Percentiles rank a stretch among this genome's conserved stretches.
Conservation (phyloP, 108 stramenopile species). For the Skeletonema menzelii region DNA sequence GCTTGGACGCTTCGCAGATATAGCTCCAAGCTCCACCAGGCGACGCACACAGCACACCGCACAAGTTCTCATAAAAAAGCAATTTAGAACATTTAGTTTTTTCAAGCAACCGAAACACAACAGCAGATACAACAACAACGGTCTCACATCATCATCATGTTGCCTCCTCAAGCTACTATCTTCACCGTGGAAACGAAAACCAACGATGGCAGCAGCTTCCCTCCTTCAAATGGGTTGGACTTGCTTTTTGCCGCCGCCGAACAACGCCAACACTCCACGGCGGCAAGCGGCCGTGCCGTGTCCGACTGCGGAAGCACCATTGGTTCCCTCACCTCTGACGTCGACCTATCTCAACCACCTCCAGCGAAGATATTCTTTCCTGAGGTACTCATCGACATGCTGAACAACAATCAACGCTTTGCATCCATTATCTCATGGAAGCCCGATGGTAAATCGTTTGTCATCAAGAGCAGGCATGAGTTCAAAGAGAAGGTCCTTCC, state of each 20-base stretch:
- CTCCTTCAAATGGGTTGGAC: not conserved
- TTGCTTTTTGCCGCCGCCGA: not conserved
- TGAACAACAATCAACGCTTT: conserved; percentile 6
- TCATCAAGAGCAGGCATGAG: conserved; percentile 66
- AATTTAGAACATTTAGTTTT: no score
- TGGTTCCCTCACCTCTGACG: not conserved
- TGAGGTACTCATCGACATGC: not conserved
- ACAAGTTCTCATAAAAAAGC: no score
- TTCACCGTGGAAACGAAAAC: not conserved
- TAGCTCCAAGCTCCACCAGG: no score
- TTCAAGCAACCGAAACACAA: no score
- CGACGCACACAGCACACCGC: no score
- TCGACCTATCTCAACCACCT: not conserved
- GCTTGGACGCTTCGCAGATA: no score
- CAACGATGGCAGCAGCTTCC: not conserved
- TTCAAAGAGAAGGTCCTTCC: conserved; percentile 83
- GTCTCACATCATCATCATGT: not conserved
- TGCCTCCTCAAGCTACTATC: not conserved
- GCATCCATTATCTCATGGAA: conserved; percentile 56
- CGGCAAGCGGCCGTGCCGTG: not conserved
- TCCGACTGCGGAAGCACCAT: not conserved
- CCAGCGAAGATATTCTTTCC: not conserved
- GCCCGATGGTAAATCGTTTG: conserved; percentile 69
- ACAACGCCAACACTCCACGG: not conserved
- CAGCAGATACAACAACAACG: no score